A percentile compares a stretch with the other conserved stretches of the same genome.
phyloP scores from a whole-genome alignment of 371 early-diverging fungal genomes.

The Mucor ambiguus region DNA sequence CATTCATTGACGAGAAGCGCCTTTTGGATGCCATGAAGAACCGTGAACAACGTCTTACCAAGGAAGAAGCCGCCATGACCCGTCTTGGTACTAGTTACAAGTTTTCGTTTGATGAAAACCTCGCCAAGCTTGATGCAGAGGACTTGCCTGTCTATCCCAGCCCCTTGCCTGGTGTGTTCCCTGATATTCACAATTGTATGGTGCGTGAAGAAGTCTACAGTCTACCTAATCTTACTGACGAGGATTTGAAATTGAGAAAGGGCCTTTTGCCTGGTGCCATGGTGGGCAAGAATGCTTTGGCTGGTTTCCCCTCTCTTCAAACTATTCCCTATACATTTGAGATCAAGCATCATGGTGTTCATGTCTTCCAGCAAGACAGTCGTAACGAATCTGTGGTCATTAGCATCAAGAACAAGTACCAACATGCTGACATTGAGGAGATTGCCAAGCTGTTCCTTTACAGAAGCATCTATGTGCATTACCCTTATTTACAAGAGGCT shows the following conservation, averaged over 20 bases:
- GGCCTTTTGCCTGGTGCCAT: slow-evolving; percentile 71
- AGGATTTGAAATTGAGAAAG: slow-evolving; percentile 51
- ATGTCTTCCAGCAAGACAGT: slow-evolving; percentile 85
- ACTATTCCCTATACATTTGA: slow-evolving; percentile 72
- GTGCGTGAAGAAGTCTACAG: slow-evolving; percentile 51
- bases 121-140: slow-evolving; percentile 35
- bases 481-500: slow-evolving; percentile 89
- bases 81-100: slow-evolving; percentile 67
- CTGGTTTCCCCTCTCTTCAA: slow-evolving; percentile 92
- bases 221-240: slow-evolving; percentile 47
- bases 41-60: slow-evolving; percentile 67
- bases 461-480: slow-evolving; percentile 69
- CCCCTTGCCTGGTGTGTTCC: slow-evolving; percentile 74
- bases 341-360: slow-evolving; percentile 76
- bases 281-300: slow-evolving; percentile 68
- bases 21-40: slow-evolving; percentile 81
- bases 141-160: slow-evolving; percentile 52
- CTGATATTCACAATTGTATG: slow-evolving; percentile 63
- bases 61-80: slow-evolving; percentile 73
- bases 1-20: slow-evolving; percentile 92
- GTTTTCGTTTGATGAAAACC: slow-evolving; percentile 58
- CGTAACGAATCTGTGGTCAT: slow-evolving; percentile 85
- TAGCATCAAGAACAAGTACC: slow-evolving; percentile 56
- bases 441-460: slow-evolving; percentile 58
- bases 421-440: slow-evolving; percentile 46